A percentile compares a stretch with the other conserved stretches of the same genome.
Conservation (phyloP, 129 eudicot genomes). For the Gnaphalium uliginosum region DNA sequence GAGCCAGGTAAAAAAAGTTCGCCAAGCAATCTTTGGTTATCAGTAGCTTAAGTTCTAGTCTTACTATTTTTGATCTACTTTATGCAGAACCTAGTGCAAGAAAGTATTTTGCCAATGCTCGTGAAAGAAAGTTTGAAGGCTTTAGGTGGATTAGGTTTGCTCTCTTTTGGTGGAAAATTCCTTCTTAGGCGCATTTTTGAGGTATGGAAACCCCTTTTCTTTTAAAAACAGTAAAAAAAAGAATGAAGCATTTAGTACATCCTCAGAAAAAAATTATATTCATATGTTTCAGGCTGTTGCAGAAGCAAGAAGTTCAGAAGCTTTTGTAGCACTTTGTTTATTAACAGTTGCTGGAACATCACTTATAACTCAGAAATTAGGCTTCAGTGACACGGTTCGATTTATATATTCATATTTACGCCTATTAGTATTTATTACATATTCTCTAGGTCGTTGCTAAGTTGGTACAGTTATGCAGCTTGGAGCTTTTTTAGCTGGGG, state of each 20-base stretch:
- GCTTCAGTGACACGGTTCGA: slow-evolving; percentile 96
- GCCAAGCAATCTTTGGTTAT: not conserved
- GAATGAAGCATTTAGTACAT: slow-evolving; percentile 12
- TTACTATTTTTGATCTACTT: slow-evolving; percentile 1
- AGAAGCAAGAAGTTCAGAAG: slow-evolving; percentile 98
- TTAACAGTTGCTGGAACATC: slow-evolving; percentile 99
- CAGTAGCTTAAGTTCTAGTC: not conserved
- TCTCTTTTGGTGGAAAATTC: slow-evolving; percentile 88
- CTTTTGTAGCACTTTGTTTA: slow-evolving; percentile 96
- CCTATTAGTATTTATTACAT: not conserved
- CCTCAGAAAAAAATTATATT: slow-evolving; percentile 22
- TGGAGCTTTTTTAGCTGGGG: slow-evolving; percentile 99
- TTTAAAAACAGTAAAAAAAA: not conserved
- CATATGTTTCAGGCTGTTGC: slow-evolving; percentile 77
- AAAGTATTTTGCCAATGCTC: slow-evolving; percentile 90
- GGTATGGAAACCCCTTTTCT: slow-evolving; percentile 42
- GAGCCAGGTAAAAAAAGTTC: slow-evolving; percentile 59
- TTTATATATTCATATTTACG: slow-evolving; percentile 1
- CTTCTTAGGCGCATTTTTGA: slow-evolving; percentile 89
- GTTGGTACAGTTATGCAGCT: slow-evolving; percentile 52
- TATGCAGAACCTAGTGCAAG: slow-evolving; percentile 68
- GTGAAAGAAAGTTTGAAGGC: slow-evolving; percentile 90
- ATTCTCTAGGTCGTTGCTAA: slow-evolving; percentile 14
- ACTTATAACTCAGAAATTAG: slow-evolving; percentile 91
- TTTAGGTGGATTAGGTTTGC: slow-evolving; percentile 82